Conservation (phyloP, 345 rosid genomes). For the Adansonia digitata region DNA sequence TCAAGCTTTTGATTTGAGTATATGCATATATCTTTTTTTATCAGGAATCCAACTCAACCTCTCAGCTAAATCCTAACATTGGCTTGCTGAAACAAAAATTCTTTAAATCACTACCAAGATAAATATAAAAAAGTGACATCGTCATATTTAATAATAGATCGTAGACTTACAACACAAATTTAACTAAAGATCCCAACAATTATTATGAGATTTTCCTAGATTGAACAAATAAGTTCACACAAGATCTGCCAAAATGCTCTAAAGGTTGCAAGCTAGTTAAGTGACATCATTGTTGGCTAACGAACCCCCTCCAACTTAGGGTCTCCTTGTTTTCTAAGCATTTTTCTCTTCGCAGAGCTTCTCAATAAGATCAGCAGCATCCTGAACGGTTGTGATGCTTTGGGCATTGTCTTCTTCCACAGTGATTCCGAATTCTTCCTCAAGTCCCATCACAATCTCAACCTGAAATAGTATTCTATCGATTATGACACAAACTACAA, state of each 20-base stretch:
- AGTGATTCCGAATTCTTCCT: slow-evolving; percentile 53
- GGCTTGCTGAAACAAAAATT: too few relatives aligned
- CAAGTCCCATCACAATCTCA: slow-evolving; percentile 74
- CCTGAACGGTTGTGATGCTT: slow-evolving; percentile 51
- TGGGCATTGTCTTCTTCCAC: slow-evolving; percentile 64
- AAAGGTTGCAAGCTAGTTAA: neutral
- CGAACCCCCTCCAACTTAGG: neutral
- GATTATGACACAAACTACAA: neutral
- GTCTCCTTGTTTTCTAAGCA: slow-evolving; percentile 26
- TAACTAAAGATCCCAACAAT: neutral
- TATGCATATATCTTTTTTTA: too few relatives aligned
- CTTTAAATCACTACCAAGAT: too few relatives aligned
- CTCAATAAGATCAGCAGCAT: slow-evolving; percentile 65
- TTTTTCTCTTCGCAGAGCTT: slow-evolving; percentile 21
- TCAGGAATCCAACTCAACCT: too few relatives aligned
- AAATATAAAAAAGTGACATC: too few relatives aligned
- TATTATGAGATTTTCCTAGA: neutral
- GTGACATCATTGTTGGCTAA: neutral
- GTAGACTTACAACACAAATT: too few relatives aligned
- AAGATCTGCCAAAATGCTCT: neutral
- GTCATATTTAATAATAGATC: too few relatives aligned
- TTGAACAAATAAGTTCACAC: neutral
- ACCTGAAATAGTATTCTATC: slow-evolving; percentile 30
- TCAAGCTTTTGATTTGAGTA: too few relatives aligned
- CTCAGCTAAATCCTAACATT: too few relatives aligned